Conservation (phyloP, 768 basidiomycete species). For the Chalciporus sphaerocephalus region DNA sequence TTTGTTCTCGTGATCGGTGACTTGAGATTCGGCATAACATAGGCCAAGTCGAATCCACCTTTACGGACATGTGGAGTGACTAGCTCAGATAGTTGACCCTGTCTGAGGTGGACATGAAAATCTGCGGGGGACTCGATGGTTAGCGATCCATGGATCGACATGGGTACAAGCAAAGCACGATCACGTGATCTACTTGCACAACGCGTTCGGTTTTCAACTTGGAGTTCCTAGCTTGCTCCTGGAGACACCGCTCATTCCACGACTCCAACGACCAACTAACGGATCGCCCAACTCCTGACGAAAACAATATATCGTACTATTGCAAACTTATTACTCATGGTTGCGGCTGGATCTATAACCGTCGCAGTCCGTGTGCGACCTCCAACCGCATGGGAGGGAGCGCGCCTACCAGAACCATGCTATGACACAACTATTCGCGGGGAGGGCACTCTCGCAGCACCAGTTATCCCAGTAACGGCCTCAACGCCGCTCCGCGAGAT, state of each 20-base stretch:
- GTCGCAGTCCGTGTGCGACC: constrained; percentile 95
- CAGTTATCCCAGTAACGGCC: constrained; percentile 47
- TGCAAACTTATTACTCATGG: constrained; percentile 43
- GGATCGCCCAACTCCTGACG: not conserved
- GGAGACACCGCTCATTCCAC: not conserved
- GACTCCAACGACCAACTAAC: not conserved
- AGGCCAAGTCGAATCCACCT: constrained; percentile 89
- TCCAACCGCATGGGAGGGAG: constrained; percentile 78
- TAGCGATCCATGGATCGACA: constrained; percentile 18
- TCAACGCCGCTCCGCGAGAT: constrained; percentile 66
- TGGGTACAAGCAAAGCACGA: constrained; percentile 21
- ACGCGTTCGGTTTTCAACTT: constrained; percentile 33
- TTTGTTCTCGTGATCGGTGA: constrained; percentile 84
- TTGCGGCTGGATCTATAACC: constrained; percentile 81
- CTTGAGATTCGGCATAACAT: constrained; percentile 96
- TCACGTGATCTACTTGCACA: constrained; percentile 25
- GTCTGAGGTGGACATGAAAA: constrained; percentile 96
- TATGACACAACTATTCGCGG: constrained; percentile 70
- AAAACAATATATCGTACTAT: not conserved
- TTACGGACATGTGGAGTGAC: constrained; percentile 86
- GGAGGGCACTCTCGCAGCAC: constrained; percentile 81
- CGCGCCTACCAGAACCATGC: constrained; percentile 72
- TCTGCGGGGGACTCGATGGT: constrained; percentile 62
- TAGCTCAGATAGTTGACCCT: constrained; percentile 74
- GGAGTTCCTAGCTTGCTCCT: too few species aligned